Evolutionary conservation across 768 basidiomycete genomes (phyloP).

Genomic region (Tricholoma bakamatsutake): DNA sequence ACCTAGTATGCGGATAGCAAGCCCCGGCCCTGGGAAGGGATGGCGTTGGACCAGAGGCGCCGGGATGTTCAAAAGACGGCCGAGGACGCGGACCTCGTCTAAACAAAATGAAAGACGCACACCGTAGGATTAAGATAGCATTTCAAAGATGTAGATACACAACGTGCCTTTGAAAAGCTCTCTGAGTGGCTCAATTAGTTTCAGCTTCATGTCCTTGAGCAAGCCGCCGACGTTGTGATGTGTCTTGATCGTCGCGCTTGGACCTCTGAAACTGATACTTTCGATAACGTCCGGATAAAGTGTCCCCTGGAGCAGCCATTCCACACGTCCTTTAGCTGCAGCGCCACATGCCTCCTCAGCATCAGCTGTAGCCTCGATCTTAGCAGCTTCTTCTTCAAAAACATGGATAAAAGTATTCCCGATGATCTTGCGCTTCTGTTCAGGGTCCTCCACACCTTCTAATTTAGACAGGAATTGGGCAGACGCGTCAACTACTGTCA

Average conservation of each 20-base stretch:
- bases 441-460: slow-evolving; percentile 92
- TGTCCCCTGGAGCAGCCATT: slow-evolving; percentile 97
- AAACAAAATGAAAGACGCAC: slow-evolving; percentile 4
- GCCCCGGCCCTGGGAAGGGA: slow-evolving; percentile 97
- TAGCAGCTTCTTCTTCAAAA: slow-evolving; percentile 90
- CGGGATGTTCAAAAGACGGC: slow-evolving; percentile 87
- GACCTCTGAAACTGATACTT: slow-evolving; percentile 98
- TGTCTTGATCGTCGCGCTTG: slow-evolving; percentile 98
- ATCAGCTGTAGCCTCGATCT: slow-evolving; percentile 79
- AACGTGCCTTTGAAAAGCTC: slow-evolving; percentile 94
- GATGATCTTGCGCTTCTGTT: slow-evolving; percentile 95
- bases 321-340: slow-evolving; percentile 82
- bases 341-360: slow-evolving; percentile 64
- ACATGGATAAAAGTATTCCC: slow-evolving; percentile 99
- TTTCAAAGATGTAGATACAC: background rate
- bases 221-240: slow-evolving; percentile 99
- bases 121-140: background rate
- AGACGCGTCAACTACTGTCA: slow-evolving; percentile 94
- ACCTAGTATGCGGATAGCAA: slow-evolving; percentile 96
- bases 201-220: slow-evolving; percentile 96
- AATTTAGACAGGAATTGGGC: slow-evolving; percentile 86
- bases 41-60: slow-evolving; percentile 91
- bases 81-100: slow-evolving; percentile 96
- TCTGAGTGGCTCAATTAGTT: slow-evolving; percentile 94
- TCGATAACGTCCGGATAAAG: slow-evolving; percentile 99